Percentiles rank a stretch among this genome's conserved stretches.
These are phyloP conservation scores for Passalora sequoiae DNA, from an alignment of 2,329 filamentous ascomycete species.

Conservation along the genomic window DNA sequence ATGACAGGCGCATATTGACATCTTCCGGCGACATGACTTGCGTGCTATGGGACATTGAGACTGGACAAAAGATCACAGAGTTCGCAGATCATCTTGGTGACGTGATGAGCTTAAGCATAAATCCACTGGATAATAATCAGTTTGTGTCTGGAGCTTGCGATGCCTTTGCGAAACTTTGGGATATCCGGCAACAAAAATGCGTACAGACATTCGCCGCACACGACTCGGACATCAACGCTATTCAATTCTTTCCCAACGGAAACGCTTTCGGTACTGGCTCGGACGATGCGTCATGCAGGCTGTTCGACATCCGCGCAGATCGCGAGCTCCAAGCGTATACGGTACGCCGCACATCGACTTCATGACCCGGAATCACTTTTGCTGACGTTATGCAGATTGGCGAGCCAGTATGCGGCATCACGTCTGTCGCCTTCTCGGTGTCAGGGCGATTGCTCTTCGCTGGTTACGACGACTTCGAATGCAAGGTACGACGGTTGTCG, in stretches of 20 bases:
- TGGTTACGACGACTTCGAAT: slow-evolving; percentile 98
- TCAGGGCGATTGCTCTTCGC: slow-evolving; percentile 93
- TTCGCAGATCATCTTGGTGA: slow-evolving; percentile 98
- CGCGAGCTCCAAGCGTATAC: slow-evolving; percentile 67
- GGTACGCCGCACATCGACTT: slow-evolving; percentile 39
- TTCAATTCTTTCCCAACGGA: slow-evolving; percentile 98
- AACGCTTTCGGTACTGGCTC: slow-evolving; percentile 98
- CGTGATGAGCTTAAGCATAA: slow-evolving; percentile 99
- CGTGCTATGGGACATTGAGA: slow-evolving; percentile 99
- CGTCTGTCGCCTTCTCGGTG: slow-evolving; percentile 94
- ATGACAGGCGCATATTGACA: slow-evolving; percentile 93
- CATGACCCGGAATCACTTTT: not conserved
- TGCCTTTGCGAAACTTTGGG: slow-evolving; percentile 97
- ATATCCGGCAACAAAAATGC: slow-evolving; percentile 95
- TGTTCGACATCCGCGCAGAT: slow-evolving; percentile 97
- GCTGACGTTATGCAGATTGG: slow-evolving; percentile 62
- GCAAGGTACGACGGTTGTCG: slow-evolving; percentile 66
- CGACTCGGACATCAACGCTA: slow-evolving; percentile 98
- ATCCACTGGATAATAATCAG: slow-evolving; percentile 97
- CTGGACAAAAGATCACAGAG: slow-evolving; percentile 92
- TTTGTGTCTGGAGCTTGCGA: slow-evolving; percentile 99
- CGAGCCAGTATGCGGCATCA: slow-evolving; percentile 95
- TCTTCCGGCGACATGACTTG: slow-evolving; percentile 99
- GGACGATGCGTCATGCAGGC: slow-evolving; percentile 91
- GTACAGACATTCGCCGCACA: slow-evolving; percentile 98